Base-by-base conservation (phyloP, 2,329 filamentous ascomycete species). In the Fusarium mundagurra region DNA sequence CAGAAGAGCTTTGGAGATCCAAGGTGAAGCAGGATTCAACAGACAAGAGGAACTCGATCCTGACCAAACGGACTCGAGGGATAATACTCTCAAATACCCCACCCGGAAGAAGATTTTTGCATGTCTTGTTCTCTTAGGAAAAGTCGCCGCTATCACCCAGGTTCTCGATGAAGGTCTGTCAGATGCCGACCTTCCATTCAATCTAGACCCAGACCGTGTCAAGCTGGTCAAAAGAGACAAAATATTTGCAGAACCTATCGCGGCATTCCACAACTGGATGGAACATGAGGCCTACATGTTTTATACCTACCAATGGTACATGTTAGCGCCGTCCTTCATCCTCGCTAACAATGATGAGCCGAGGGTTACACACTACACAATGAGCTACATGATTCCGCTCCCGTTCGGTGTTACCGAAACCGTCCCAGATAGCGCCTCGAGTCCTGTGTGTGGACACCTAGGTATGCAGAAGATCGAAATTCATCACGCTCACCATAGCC, bases 321-420 rank as follows among this genome's bases (percentile, higher is more conserved):
- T 50, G 47, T 31, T 50, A 0, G 20, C 14, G 0, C 47, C 29
- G 4, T 33, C 31, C 29, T 50, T 50, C 8, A 1, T 17, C 6
- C 47, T 50, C 1, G 9, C 47, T 22, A 0, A 22, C 14, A 3
- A 33, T 17, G 14, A 48, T 33, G 29, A 33, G 0, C 14, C 20
- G 29, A n/a, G 6, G 9, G 4, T 31, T 17, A 50, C 6, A 1
- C 29, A n/a, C 3, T n/a, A 6, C 10, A n/a, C 14, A 8, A 8
- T 33, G 4, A 50, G 14, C 29, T 11, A 31, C 5, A 50, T 50
- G 47, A 10, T 33, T 16, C 29, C 47, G 6, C 29, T 50, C 20
- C 47, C 47, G 1, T 33, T n/a, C 9, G 3, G 17, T 45, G 4
- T 22, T 0, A 6, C 18, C 12, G 24, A 47, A 29, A 29, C 3